Conservation (phyloP, 805 yeast species). For the Torulaspora quercuum region DNA sequence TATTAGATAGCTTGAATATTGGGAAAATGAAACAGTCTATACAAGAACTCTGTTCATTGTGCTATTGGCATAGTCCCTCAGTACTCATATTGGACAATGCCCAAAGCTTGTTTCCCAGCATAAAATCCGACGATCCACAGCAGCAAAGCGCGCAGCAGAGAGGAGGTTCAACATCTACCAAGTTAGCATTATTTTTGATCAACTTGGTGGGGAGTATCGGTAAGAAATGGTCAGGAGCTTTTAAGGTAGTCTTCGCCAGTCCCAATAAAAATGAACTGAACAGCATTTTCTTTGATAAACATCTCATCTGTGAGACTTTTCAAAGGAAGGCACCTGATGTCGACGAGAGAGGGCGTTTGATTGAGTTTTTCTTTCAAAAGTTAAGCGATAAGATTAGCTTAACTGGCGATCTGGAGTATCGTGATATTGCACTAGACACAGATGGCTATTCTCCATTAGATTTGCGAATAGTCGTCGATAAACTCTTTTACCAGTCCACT, state of each 20-base stretch:
- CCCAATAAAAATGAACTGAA: slow-evolving; percentile 64
- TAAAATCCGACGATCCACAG: slow-evolving; percentile 41
- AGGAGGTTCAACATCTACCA: slow-evolving; percentile 60
- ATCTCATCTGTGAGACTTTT: slow-evolving; percentile 61
- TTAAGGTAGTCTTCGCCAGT: slow-evolving; percentile 61
- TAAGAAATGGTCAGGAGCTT: slow-evolving; percentile 36
- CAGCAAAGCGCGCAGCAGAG: slow-evolving; percentile 14
- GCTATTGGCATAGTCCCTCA: slow-evolving; percentile 77
- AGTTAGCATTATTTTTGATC: slow-evolving; percentile 59
- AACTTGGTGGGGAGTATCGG: slow-evolving; percentile 42
- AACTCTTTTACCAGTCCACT: slow-evolving; percentile 53
- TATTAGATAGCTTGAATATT: slow-evolving; percentile 22
- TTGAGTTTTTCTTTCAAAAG: slow-evolving; percentile 42
- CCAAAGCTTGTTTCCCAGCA: slow-evolving; percentile 58
- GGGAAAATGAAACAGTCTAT: slow-evolving; percentile 42
- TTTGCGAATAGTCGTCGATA: slow-evolving; percentile 63
- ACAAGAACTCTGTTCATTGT: slow-evolving; percentile 44
- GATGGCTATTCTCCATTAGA: slow-evolving; percentile 91
- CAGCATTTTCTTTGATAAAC: slow-evolving; percentile 57
- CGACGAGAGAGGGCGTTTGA: slow-evolving; percentile 48
- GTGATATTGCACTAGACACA: slow-evolving; percentile 62
- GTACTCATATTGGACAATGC: slow-evolving; percentile 73
- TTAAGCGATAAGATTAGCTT: slow-evolving; percentile 31
- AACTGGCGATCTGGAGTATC: slow-evolving; percentile 43
- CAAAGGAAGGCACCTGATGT: slow-evolving; percentile 69